These are phyloP conservation scores for Brassica cretica DNA, from an alignment of 345 rosid genomes.

Conservation along the genomic window DNA sequence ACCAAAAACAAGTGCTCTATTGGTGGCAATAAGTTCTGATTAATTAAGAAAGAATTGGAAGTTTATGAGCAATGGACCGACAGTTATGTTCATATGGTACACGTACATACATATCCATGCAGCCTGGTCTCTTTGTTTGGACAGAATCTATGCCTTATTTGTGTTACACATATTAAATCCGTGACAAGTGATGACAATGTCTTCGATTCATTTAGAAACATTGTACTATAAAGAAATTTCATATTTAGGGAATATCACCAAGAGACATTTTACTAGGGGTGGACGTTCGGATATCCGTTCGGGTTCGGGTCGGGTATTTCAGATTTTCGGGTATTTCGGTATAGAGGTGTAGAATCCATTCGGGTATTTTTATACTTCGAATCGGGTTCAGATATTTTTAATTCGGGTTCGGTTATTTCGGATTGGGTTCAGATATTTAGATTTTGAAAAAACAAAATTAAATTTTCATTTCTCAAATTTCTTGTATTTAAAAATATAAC, in stretches of 20 bases:
- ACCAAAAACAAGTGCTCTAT: neutral
- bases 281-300: too few relatives aligned
- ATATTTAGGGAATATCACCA: neutral
- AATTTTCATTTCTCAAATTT: too few relatives aligned
- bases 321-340: too few relatives aligned
- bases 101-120: conserved; percentile 18
- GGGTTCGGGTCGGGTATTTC: too few relatives aligned
- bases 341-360: too few relatives aligned
- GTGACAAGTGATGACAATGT: conserved; percentile 31
- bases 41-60: neutral
- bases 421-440: too few relatives aligned
- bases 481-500: too few relatives aligned
- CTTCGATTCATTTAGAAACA: conserved; percentile 10
- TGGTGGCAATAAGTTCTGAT: neutral
- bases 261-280: neutral
- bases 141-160: conserved; percentile 19
- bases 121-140: conserved; percentile 17
- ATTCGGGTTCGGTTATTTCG: too few relatives aligned
- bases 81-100: conserved; percentile 14
- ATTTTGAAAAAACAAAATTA: too few relatives aligned
- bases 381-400: too few relatives aligned
- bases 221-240: neutral
- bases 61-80: conserved; percentile 19
- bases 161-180: neutral
- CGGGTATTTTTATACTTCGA: too few relatives aligned